A percentile compares a stretch with the other conserved stretches of the same genome.
Evolutionary conservation across 2,329 filamentous ascomycete species (phyloP).

Genomic region (Trichoderma breve): DNA sequence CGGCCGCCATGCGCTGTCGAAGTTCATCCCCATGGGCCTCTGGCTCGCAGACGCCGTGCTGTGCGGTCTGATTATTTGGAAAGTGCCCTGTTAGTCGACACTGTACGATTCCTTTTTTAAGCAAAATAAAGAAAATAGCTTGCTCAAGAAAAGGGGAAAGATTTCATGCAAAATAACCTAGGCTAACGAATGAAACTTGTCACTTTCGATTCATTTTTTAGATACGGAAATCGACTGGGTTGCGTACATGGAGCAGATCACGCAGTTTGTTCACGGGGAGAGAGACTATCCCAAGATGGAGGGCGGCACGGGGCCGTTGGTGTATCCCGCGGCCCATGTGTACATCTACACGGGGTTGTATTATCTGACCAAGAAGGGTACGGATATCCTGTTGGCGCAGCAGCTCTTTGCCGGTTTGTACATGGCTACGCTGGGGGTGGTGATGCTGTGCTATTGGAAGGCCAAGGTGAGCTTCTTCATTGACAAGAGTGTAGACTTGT

Average conservation of each 20-base stretch:
- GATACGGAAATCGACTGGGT: conserved; percentile 98
- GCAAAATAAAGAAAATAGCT: too few relatives aligned
- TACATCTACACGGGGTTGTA: conserved; percentile 85
- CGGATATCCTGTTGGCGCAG: conserved; percentile 77
- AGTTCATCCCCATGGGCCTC: conserved; percentile 57
- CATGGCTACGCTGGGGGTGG: conserved; percentile 68
- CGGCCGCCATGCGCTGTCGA: conserved; percentile 50
- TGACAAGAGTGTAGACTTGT: too few relatives aligned
- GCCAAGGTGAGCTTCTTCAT: conserved; percentile 55
- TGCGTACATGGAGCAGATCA: conserved; percentile 93
- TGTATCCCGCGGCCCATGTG: conserved; percentile 92
- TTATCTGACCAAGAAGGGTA: conserved; percentile 71
- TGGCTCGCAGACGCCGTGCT: conserved; percentile 69
- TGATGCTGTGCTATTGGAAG: conserved; percentile 77
- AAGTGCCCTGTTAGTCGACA: conserved; percentile 69
- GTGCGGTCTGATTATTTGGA: conserved; percentile 73
- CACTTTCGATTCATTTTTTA: conserved; percentile 24
- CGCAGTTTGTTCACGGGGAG: conserved; percentile 77
- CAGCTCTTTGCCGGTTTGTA: conserved; percentile 79
- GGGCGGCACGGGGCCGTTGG: conserved; percentile 86
- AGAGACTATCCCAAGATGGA: conserved; percentile 82
- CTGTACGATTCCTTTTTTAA: background rate
- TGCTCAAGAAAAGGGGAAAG: background rate
- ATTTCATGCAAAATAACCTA: background rate
- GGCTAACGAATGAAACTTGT: background rate